These are phyloP conservation scores for Stagonosporopsis tanaceti DNA, from an alignment of 2,329 filamentous ascomycete species.

Conservation along the genomic window DNA sequence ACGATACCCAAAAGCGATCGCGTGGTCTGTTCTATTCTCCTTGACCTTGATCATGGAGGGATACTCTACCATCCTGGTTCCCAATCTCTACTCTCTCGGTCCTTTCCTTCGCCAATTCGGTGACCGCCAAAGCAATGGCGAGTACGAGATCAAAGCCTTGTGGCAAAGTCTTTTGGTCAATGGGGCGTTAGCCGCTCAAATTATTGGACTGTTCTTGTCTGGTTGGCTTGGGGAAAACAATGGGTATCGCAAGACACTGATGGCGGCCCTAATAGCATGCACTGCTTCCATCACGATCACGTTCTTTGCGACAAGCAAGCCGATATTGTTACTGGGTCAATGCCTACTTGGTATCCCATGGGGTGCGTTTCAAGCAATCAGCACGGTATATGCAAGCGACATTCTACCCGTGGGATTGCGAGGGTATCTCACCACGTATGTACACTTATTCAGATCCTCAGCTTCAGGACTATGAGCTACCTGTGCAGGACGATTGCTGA, in stretches of 20 bases:
- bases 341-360: conserved; percentile 44
- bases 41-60: conserved; percentile 89
- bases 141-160: conserved; percentile 47
- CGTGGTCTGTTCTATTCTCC: conserved; percentile 81
- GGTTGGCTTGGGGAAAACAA: conserved; percentile 52
- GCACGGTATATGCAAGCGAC: conserved; percentile 57
- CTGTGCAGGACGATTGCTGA: background rate
- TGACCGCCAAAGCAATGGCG: conserved; percentile 25
- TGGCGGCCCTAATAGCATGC: conserved; percentile 20
- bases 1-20: conserved; percentile 84
- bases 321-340: conserved; percentile 24
- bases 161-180: conserved; percentile 55
- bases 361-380: conserved; percentile 52
- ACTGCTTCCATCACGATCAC: conserved; percentile 22
- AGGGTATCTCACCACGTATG: conserved; percentile 62
- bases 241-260: conserved; percentile 37
- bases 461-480: too few species aligned
- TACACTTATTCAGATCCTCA: background rate
- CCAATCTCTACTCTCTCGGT: conserved; percentile 69
- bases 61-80: conserved; percentile 79
- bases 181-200: conserved; percentile 51
- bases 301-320: conserved; percentile 26
- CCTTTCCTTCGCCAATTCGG: conserved; percentile 51
- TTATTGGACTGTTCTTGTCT: conserved; percentile 51
- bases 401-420: conserved; percentile 73